phyloP scores from a whole-genome alignment of 2,329 filamentous ascomycete species.

The Arthrocladium fulminans region DNA sequence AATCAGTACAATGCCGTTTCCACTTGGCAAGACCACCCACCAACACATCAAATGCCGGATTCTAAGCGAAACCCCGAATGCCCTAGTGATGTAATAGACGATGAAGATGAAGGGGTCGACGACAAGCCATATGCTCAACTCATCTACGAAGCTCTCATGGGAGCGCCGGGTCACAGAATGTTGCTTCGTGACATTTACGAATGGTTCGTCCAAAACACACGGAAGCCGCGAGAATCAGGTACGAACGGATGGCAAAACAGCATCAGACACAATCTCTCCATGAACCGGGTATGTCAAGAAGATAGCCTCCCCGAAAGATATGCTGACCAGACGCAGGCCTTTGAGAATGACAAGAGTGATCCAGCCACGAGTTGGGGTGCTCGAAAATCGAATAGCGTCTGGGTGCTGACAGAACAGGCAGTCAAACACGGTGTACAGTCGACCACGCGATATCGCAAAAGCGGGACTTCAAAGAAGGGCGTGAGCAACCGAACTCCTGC shows the following conservation, averaged over 20 bases:
- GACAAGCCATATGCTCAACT: slow-evolving; percentile 72
- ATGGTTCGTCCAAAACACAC: slow-evolving; percentile 78
- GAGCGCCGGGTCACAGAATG: slow-evolving; percentile 58
- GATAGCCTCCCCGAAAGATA: slow-evolving; percentile 4
- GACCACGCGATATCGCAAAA: slow-evolving; percentile 65
- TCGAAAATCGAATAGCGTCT: slow-evolving; percentile 61
- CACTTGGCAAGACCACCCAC: background rate
- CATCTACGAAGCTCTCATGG: slow-evolving; percentile 67
- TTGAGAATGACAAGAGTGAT: slow-evolving; percentile 27
- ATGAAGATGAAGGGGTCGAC: slow-evolving; percentile 26
- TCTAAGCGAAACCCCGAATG: slow-evolving; percentile 1
- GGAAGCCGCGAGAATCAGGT: slow-evolving; percentile 55
- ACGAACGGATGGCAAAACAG: slow-evolving; percentile 86
- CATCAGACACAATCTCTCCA: slow-evolving; percentile 89
- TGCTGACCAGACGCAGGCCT: slow-evolving; percentile 25
- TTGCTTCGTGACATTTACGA: slow-evolving; percentile 78
- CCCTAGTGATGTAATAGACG: slow-evolving; percentile 2
- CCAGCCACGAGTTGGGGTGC: slow-evolving; percentile 35
- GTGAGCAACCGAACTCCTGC: slow-evolving; percentile 30
- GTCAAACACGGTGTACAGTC: slow-evolving; percentile 66
- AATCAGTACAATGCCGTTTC: background rate
- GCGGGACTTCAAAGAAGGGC: slow-evolving; percentile 32
- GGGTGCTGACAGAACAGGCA: slow-evolving; percentile 66
- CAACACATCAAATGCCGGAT: background rate
- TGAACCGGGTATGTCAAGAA: slow-evolving; percentile 67